Evolutionary conservation across 345 rosid genomes (phyloP).

Genomic region (Hypericum androsaemum): DNA sequence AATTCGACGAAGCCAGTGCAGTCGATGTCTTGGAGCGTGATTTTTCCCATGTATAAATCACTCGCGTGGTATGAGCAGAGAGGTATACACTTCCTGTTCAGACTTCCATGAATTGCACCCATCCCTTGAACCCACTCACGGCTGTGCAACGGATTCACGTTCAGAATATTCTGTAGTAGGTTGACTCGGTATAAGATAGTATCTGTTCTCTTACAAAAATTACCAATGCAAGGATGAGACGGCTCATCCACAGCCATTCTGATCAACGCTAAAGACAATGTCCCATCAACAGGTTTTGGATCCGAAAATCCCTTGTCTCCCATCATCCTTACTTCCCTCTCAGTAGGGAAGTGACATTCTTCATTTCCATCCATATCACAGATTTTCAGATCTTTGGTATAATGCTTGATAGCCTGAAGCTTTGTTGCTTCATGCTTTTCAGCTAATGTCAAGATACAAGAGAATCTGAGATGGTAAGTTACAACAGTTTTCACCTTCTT

Average conservation of each 20-base stretch:
- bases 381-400: conserved; percentile 65
- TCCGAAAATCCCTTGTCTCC: conserved; percentile 75
- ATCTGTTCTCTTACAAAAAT: conserved; percentile 62
- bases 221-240: conserved; percentile 46
- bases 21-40: conserved; percentile 71
- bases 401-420: conserved; percentile 68
- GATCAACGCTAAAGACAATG: conserved; percentile 53
- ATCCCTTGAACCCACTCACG: conserved; percentile 52
- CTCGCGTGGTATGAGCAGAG: conserved; percentile 58
- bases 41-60: conserved; percentile 60
- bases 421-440: conserved; percentile 89
- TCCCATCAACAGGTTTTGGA: conserved; percentile 79
- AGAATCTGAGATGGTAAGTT: conserved; percentile 78
- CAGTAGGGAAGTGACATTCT: conserved; percentile 60
- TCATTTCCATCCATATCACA: conserved; percentile 38
- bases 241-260: conserved; percentile 69
- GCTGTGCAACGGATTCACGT: conserved; percentile 35
- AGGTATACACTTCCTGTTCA: conserved; percentile 58
- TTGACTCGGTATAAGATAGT: conserved; percentile 42
- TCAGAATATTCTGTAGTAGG: conserved; percentile 49
- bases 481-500: conserved; percentile 72
- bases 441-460: conserved; percentile 81
- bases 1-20: conserved; percentile 44
- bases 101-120: conserved; percentile 49
- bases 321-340: conserved; percentile 87